These are phyloP conservation scores for Leptographium procerum DNA, from an alignment of 2,329 filamentous ascomycete species.

Conservation along the genomic window DNA sequence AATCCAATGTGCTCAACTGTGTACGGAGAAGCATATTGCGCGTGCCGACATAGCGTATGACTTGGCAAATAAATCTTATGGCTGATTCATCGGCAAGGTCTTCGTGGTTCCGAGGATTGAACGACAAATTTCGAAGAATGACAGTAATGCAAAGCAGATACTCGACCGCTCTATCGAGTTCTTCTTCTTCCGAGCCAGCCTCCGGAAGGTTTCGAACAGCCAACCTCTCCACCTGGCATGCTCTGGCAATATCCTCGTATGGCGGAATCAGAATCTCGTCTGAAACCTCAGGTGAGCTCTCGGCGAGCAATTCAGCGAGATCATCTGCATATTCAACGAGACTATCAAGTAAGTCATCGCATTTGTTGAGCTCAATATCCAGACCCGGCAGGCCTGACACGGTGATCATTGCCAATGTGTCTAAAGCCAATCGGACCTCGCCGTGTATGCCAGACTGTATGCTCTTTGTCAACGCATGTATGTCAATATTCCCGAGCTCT, in stretches of 20 bases:
- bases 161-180: constrained; percentile 78
- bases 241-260: constrained; percentile 78
- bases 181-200: constrained; percentile 67
- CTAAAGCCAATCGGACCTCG: constrained; percentile 82
- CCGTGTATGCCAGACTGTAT: constrained; percentile 81
- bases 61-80: constrained; percentile 70
- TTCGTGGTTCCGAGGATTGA: constrained; percentile 61
- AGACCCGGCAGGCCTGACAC: constrained; percentile 54
- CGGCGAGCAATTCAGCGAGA: constrained; percentile 72
- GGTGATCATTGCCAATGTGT: constrained; percentile 62
- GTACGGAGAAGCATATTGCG: constrained; percentile 76
- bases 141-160: constrained; percentile 83
- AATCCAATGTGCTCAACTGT: constrained; percentile 77
- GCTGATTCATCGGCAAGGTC: constrained; percentile 65
- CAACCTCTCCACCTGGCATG: constrained; percentile 64
- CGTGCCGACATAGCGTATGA: constrained; percentile 80
- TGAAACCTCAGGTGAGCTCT: constrained; percentile 74
- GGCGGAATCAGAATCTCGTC: constrained; percentile 72
- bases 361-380: constrained; percentile 56
- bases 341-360: constrained; percentile 80
- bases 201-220: constrained; percentile 59
- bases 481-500: constrained; percentile 81
- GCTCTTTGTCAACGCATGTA: constrained; percentile 79
- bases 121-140: constrained; percentile 86
- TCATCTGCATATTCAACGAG: constrained; percentile 85